Conservation (phyloP, 805 yeast species). For the Candida vartiovaarae region DNA sequence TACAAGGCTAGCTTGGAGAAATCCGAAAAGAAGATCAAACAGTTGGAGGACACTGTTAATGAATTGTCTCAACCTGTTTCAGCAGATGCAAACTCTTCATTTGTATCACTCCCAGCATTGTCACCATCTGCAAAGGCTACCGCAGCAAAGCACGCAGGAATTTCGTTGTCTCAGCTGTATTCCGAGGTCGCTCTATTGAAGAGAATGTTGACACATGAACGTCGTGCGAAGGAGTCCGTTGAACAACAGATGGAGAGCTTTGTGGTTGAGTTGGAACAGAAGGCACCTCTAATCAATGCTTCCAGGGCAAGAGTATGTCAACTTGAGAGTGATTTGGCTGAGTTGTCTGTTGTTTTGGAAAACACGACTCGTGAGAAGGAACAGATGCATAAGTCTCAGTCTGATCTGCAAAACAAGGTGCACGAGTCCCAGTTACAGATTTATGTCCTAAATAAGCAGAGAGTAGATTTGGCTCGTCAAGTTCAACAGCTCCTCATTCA, state of each 20-base stretch:
- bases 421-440: constrained; percentile 29
- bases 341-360: constrained; percentile 51
- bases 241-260: constrained; percentile 66
- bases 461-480: constrained; percentile 74
- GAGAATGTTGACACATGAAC: constrained; percentile 62
- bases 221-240: constrained; percentile 60
- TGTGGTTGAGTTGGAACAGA: constrained; percentile 67
- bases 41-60: constrained; percentile 39
- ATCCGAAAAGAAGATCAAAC: constrained; percentile 35
- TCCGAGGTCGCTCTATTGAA: constrained; percentile 58
- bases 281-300: constrained; percentile 68
- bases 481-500: constrained; percentile 69
- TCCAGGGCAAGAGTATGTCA: constrained; percentile 52
- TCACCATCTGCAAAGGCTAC: constrained; percentile 56
- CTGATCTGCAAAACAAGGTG: constrained; percentile 17
- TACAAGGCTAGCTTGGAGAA: constrained; percentile 40
- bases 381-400: constrained; percentile 24
- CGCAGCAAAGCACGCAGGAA: constrained; percentile 37
- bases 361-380: constrained; percentile 43
- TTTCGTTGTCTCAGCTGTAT: constrained; percentile 60
- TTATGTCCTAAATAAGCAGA: constrained; percentile 44
- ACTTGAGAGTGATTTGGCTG: constrained; percentile 48
- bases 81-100: constrained; percentile 13
- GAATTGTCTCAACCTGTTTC: constrained; percentile 26
- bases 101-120: constrained; percentile 27